Evolutionary conservation across 495 filamentous ascomycete species (phyloP), one percentile per base, ranked within the genome.

Genomic region (Aspergillus incahuasiensis): DNA sequence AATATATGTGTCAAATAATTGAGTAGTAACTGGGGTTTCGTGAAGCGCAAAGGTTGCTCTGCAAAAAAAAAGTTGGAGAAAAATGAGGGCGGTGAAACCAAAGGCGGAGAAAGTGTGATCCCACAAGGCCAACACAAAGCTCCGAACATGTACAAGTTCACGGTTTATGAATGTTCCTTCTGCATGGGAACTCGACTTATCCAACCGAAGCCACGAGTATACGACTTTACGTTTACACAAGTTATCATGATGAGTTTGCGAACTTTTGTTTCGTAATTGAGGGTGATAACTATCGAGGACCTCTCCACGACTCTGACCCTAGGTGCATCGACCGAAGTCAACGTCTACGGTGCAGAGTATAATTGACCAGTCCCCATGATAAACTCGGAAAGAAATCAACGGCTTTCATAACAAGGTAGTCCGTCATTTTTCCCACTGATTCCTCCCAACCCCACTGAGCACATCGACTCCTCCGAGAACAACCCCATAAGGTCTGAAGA

Each of bases 351-450:
- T 18, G 5, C 13, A 43, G 39, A 52, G 21, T 3, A 16, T n/a
- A 63, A 71, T 77, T 77, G 73, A 77, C 73, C 73, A 75, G 69
- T 60, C 53, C 68, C 63, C 73, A 65, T 61, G 49, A 42, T 57
- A 65, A 60, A 62, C 53, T 45, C 63, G 58, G n/a, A 65, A 64
- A 64, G 59, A 63, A 40, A 65, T 42, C 51, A 58, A 59, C 56
- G 52, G 50, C 50, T 54, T 59, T 49, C 13, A 40, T 30, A 56
- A 45, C 21, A 44, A 47, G 40, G 54, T 18, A 55, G 32, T 53
- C 46, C 48, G 22, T 52, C 49, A 46, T 3, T 28, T 35, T 60
- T 53, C 57, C 55, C 62, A 56, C 60, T 24, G 45, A 59, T 48
- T 60, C 69, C 58, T 66, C 64, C 71, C 70, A 72, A 63, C 66